Percentiles rank a stretch among this genome's conserved stretches.
Conservation (phyloP, 441 rosid species). For the Syzygium syzygioides region DNA sequence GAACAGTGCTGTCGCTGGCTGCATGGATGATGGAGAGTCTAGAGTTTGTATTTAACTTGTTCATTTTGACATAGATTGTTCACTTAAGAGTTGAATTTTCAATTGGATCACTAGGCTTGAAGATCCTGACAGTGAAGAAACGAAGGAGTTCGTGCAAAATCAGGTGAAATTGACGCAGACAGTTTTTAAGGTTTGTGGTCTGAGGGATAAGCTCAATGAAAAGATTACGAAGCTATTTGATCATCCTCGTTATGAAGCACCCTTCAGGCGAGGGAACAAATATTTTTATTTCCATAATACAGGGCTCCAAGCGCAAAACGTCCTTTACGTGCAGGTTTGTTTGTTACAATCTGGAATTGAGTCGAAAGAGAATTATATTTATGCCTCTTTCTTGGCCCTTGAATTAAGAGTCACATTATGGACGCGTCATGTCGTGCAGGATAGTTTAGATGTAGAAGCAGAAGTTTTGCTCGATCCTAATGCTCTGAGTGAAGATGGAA, state of each 20-base stretch:
- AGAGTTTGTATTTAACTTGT: not conserved
- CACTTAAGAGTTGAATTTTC: not conserved
- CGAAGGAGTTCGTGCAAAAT: constrained; percentile 58
- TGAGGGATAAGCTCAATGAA: constrained; percentile 52
- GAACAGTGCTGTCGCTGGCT: not conserved
- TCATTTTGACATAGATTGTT: not conserved
- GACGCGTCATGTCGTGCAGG: constrained; percentile 24
- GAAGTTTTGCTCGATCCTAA: constrained; percentile 91
- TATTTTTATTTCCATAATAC: constrained; percentile 80
- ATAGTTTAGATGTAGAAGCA: constrained; percentile 61
- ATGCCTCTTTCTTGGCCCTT: not conserved
- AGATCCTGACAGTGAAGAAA: constrained; percentile 85
- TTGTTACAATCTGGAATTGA: not conserved
- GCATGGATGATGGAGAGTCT: not conserved
- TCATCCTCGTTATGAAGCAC: constrained; percentile 75
- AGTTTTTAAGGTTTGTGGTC: constrained; percentile 54
- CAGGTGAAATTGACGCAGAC: constrained; percentile 71
- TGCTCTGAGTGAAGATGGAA: constrained; percentile 78
- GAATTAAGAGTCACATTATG: not conserved
- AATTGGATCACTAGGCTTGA: constrained; percentile 52
- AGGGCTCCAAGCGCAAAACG: constrained; percentile 81
- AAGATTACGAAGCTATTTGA: constrained; percentile 57
- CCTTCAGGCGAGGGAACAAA: constrained; percentile 61
- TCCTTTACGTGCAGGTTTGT: constrained; percentile 70
- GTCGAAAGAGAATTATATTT: not conserved